Evolutionary conservation across 192 early-diverging fungal species (phyloP).

Genomic region (Coemansia sp.): DNA sequence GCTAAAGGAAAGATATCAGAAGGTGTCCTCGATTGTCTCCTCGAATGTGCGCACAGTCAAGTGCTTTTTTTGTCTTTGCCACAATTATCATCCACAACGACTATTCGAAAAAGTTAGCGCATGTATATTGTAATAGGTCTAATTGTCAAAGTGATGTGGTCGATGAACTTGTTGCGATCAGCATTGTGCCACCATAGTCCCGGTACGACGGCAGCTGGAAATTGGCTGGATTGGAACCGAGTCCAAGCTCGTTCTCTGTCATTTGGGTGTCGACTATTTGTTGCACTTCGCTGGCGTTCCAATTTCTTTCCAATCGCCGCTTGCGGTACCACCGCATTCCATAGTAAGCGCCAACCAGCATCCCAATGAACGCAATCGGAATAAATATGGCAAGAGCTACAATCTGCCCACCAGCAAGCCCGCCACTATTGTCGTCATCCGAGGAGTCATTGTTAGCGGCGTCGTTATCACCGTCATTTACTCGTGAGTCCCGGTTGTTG

Average conservation of each 20-base stretch:
- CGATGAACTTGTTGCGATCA: conserved; percentile 29
- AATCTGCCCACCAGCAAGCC: conserved; percentile 18
- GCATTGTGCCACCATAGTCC: conserved; percentile 35
- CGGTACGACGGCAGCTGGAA: conserved; percentile 42
- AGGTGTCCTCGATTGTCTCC: not conserved
- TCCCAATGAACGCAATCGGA: conserved; percentile 15
- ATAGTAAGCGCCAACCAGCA: conserved; percentile 22
- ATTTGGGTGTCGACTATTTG: conserved; percentile 49
- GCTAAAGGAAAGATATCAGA: not conserved
- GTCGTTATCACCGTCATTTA: not conserved
- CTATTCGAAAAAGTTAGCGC: not conserved
- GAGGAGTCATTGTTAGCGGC: not conserved
- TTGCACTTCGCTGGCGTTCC: conserved; percentile 28
- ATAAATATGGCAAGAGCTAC: conserved; percentile 21
- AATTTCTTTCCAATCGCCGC: conserved; percentile 17
- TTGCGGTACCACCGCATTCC: conserved; percentile 30
- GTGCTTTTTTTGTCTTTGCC: not conserved
- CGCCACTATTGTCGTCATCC: not conserved
- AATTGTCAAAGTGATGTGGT: not conserved
- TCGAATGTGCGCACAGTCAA: not conserved
- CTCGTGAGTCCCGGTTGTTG: not conserved
- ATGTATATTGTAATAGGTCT: not conserved
- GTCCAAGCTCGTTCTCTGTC: conserved; percentile 34
- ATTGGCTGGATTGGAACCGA: not conserved
- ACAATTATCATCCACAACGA: not conserved